Conservation (phyloP, 495 filamentous ascomycete species). For the Xylaria longipes region DNA sequence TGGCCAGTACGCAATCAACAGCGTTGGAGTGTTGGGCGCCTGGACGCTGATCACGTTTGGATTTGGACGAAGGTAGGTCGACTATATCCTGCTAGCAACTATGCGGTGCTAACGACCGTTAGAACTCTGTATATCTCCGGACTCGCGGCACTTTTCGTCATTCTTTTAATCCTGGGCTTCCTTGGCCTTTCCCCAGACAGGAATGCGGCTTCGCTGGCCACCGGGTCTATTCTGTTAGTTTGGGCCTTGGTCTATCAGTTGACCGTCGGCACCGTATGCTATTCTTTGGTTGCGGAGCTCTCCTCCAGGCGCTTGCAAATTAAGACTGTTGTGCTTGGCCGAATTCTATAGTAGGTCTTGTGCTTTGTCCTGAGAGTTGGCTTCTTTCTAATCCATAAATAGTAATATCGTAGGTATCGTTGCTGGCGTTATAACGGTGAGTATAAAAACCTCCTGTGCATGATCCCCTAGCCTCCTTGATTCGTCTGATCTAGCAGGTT, state of each 20-base stretch:
- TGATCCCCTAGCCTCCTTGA: neutral
- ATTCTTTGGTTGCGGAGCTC: constrained; percentile 77
- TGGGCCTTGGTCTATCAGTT: constrained; percentile 79
- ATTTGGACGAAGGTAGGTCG: constrained; percentile 65
- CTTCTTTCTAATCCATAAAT: constrained; percentile 16
- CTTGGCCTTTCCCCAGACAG: constrained; percentile 67
- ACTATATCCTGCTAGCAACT: neutral
- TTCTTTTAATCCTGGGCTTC: constrained; percentile 78
- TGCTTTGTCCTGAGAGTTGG: neutral
- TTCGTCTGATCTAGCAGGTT: neutral
- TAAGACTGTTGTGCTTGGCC: constrained; percentile 72
- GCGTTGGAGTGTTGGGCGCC: constrained; percentile 72
- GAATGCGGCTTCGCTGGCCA: constrained; percentile 65
- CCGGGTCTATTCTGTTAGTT: constrained; percentile 72
- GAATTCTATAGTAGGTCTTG: constrained; percentile 65
- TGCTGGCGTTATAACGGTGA: constrained; percentile 67
- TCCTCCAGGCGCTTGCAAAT: constrained; percentile 76
- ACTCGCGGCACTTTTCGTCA: constrained; percentile 65
- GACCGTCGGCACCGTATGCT: constrained; percentile 80
- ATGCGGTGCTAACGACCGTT: constrained; percentile 9
- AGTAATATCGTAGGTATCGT: constrained; percentile 73
- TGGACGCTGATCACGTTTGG: constrained; percentile 75
- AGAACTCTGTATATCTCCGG: constrained; percentile 71
- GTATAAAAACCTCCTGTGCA: neutral
- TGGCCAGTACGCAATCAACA: constrained; percentile 78